Conservation (phyloP, 148 eudicot genomes). For the Rhododendron griersonianum region DNA sequence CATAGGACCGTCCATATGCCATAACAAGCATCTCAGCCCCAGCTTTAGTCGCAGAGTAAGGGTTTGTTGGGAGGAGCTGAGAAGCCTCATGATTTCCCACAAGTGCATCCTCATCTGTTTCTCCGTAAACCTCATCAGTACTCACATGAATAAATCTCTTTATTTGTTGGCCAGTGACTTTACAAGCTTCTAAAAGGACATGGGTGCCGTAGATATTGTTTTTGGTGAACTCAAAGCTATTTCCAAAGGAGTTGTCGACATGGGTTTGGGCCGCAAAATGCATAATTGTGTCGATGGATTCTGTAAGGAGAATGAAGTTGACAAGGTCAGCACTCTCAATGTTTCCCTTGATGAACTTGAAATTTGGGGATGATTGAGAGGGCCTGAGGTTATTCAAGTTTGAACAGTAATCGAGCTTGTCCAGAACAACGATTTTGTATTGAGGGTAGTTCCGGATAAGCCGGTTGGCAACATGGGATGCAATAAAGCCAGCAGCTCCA, state of each 20-base stretch:
- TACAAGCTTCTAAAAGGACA: constrained; percentile 27
- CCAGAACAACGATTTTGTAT: constrained; percentile 28
- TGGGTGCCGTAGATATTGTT: constrained; percentile 10
- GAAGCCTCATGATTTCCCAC: constrained; percentile 23
- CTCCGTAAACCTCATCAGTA: constrained; percentile 22
- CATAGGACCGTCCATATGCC: constrained; percentile 18
- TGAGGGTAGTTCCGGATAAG: constrained; percentile 11
- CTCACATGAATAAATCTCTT: constrained; percentile 27
- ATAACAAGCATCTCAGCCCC: constrained; percentile 26
- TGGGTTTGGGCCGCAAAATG: constrained; percentile 29
- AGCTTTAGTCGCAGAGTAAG: constrained; percentile 16
- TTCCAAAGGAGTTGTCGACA: background rate
- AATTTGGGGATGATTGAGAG: constrained; percentile 14
- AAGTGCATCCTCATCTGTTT: constrained; percentile 14
- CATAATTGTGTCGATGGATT: constrained; percentile 28
- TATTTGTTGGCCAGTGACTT: constrained; percentile 12
- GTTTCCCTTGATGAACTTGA: constrained; percentile 27
- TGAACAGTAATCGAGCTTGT: constrained; percentile 28
- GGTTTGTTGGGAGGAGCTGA: constrained; percentile 13
- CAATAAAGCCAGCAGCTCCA: background rate
- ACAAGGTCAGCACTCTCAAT: constrained; percentile 17
- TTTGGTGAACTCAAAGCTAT: background rate
- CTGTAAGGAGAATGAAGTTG: constrained; percentile 16
- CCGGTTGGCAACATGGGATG: too few relatives aligned
- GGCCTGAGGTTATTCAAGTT: constrained; percentile 22